Base-by-base conservation (phyloP, 1,284 basidiomycete species). In the Rhodotorula sp. region DNA sequence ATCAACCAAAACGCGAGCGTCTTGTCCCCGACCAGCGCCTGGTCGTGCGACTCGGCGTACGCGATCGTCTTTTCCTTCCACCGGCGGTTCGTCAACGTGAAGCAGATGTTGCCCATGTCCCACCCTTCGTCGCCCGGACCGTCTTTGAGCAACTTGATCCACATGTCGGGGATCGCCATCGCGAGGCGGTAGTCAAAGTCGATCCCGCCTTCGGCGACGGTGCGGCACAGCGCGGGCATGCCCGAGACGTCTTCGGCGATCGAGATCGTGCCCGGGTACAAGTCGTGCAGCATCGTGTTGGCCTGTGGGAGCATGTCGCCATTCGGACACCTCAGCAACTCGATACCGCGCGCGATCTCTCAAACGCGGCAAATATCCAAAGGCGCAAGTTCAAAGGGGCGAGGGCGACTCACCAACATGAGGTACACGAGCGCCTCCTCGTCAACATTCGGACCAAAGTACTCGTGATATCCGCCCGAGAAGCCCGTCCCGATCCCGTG, bases 131-230 rank as follows among this genome's bases (percentile, higher is more conserved):
- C 95, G 6, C 81, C 77, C 80, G 88, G 89, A 14, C 64, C 54
- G 82, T 99, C 95, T 81, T 99, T 99, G 77, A 98, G 86, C 34
- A 98, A 85, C 83, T 99, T 98, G 85, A 99, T 99, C 93, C 94
- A 99, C 94, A 97, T 98, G 81, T 99, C 95, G 7, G 95, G 95
- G 62, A 99, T 87, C 15, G 95, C 95, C 95, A 99, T 99, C 34
- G 93, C 93, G 60, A 99, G 84, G 28, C 95, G 89, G 82, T 98
- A 99, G 83, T 99, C 95, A 81, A 99, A 99, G 2, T 95, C 95
- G 62, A 99, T 85, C 34, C 95, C 95, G 59, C 95, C 95, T 75
- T 90, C 86, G 28, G 83, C 78, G 38, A 90, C 88, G 0, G 93
- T 88, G 23, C 88, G 84, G 78, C 95, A 91, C 28, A 99, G 87